Percentiles rank a stretch among this genome's conserved stretches.
Evolutionary conservation across 2,329 filamentous ascomycete species (phyloP).

Genomic region (Neofusicoccum sp.): DNA sequence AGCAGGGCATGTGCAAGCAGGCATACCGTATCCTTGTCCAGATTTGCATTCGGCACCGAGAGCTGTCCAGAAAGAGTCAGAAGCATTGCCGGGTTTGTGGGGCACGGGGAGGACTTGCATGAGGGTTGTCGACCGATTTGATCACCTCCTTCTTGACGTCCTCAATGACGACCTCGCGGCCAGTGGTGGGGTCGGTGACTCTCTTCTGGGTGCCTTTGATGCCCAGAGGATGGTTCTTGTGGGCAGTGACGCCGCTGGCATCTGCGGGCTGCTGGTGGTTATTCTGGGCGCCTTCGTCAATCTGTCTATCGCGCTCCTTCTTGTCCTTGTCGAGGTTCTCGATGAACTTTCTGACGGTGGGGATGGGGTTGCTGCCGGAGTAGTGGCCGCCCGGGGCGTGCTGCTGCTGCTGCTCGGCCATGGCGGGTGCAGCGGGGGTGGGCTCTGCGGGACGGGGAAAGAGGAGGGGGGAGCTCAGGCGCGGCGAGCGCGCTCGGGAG

Average conservation of each 20-base stretch:
- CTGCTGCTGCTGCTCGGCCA: slow-evolving; percentile 46
- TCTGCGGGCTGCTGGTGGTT: slow-evolving; percentile 49
- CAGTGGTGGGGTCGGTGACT: slow-evolving; percentile 88
- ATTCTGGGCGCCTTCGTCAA: slow-evolving; percentile 60
- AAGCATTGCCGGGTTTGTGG: neutral
- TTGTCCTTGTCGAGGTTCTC: slow-evolving; percentile 79
- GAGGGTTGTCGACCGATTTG: slow-evolving; percentile 71
- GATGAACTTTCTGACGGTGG: slow-evolving; percentile 84
- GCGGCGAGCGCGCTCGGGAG: neutral
- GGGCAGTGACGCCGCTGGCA: slow-evolving; percentile 34
- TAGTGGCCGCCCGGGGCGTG: slow-evolving; percentile 67
- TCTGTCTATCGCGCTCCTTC: slow-evolving; percentile 69
- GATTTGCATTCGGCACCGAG: slow-evolving; percentile 86
- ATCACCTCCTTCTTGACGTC: slow-evolving; percentile 74
- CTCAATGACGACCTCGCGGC: slow-evolving; percentile 81
- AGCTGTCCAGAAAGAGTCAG: slow-evolving; percentile 52
- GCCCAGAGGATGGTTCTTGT: slow-evolving; percentile 50
- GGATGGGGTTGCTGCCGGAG: slow-evolving; percentile 80
- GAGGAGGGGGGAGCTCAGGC: neutral
- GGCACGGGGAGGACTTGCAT: slow-evolving; percentile 50
- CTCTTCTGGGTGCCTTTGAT: slow-evolving; percentile 54
- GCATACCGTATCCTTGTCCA: slow-evolving; percentile 69
- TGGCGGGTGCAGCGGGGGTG: neutral
- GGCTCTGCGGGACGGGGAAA: neutral
- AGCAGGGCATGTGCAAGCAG: neutral